Evolutionary conservation across 164 flowering plant species (phyloP), one percentile per base, ranked within the genome.

Genomic region (Protea cynaroides): DNA sequence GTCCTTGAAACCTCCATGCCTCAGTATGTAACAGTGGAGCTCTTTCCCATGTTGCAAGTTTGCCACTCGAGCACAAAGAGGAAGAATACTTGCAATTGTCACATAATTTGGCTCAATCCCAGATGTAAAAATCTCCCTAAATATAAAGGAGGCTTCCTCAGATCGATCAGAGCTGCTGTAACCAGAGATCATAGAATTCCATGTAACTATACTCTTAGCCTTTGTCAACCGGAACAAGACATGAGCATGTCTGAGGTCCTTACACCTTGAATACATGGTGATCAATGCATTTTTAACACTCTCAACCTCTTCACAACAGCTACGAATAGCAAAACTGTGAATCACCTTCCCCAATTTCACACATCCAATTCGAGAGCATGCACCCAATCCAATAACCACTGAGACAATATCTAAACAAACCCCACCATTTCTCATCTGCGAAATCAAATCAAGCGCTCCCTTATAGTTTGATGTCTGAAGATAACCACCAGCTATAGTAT

Each of bases 111-210:
- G 91, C 60, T 72, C 73, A 47, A 77, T 17, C 7, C 79, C 82
- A 24, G 73, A 55, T 23, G 38, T 61, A n/a, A 82, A 57, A 88
- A 83, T 82, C 58, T 79, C 75, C 58, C 81, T 71, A 54, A 86
- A 80, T 8, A 84, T 46, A 43, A 65, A 73, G 9, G 78, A 76
- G n/a, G 83, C 84, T 63, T 81, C 85, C 71, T 82, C 87, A 65
- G 54, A 74, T 51, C 53, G 67, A 14, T 75, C 85, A 71, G 69
- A 54, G 50, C 74, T 78, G 44, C 80, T 22, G 37, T 65, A 82
- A 54, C 86, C 88, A 24, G 88, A 76, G 53, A 86, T 71, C 73
- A 84, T 72, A 23, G 85, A 76, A 57, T 86, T 84, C 91, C 88
- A 86, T 44, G 85, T 79, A 56, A 79, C 56, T 59, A 82, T 47